Evolutionary conservation across 1,284 basidiomycete genomes (phyloP), one percentile per base, ranked within the genome.

Genomic region (Microbotryomycetes sp.): DNA sequence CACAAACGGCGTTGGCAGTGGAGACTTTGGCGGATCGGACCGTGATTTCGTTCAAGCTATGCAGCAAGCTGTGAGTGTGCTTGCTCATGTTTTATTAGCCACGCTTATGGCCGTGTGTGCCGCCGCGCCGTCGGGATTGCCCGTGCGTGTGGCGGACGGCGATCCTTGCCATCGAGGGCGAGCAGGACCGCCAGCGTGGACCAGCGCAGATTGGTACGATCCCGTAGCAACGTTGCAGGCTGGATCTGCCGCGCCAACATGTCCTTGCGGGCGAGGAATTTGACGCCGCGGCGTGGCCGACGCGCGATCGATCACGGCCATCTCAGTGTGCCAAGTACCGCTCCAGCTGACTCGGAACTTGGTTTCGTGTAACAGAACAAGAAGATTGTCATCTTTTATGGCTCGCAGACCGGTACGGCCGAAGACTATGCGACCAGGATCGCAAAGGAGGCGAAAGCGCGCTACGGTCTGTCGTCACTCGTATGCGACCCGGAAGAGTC

Each of bases 371-470:
- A 29, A 29, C 65, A 74, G 73, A 91, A 90, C 83, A 97, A 96
- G 77, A 89, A 91, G 66, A 81, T 92, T 28, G 88, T 89, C 72
- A 93, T 96, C 73, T 94, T 97, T 76, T 96, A 93, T 73, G 92
- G 92, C 59, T 94, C 92, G 21, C 92, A 97, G 75, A 97, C 92
- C 0, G 92, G 92, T 66, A 97, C 92, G 13, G 92, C 92, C 1
- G 92, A 96, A 76, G 92, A 97, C 75, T 71, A 69, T 54, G 71
- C 66, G 11, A 62, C 62, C 1, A 35, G 71, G 46, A 70, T 72
- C 53, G 71, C 71, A 28, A 74, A 74, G 64, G 73, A 97, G 75
- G 90, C 89, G 52, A 97, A 97, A 78, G 83, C 88, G 59, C 90
- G 92, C 75, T 97, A 89, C 70, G 92, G 92, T 52, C 81, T 96